Evolutionary conservation across 169 alveolate species (phyloP).

Genomic region (Perkinsus chesapeaki): DNA sequence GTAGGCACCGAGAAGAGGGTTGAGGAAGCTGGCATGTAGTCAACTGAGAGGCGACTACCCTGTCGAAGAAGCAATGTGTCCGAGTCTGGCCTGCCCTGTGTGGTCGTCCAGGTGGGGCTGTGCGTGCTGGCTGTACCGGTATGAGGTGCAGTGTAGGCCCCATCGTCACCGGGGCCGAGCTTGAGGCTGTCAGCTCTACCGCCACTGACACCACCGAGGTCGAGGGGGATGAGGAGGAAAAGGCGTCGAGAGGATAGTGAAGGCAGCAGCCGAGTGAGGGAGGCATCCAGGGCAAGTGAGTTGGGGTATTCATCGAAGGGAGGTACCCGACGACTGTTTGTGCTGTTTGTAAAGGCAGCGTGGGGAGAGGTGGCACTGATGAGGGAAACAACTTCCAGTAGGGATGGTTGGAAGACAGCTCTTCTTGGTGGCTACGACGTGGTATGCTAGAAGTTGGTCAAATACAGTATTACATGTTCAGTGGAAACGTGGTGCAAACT

Average conservation of each 20-base stretch:
- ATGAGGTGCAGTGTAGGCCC: background rate
- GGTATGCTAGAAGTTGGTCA: too few relatives aligned
- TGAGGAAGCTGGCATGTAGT: background rate
- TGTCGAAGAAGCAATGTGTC: background rate
- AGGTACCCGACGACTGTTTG: too few relatives aligned
- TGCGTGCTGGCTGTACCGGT: background rate
- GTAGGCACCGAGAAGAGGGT: background rate
- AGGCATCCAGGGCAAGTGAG: background rate
- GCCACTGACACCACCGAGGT: background rate
- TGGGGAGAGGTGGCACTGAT: too few relatives aligned
- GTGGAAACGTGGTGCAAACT: too few relatives aligned
- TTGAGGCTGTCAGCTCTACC: background rate
- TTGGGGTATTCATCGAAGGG: too few relatives aligned
- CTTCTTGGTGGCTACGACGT: background rate
- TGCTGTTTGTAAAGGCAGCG: too few relatives aligned
- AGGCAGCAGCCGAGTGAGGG: background rate
- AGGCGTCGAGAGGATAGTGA: background rate
- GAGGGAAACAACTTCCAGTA: too few relatives aligned
- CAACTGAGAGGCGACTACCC: background rate
- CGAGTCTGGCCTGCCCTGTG: background rate
- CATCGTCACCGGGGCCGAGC: background rate
- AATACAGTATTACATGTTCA: too few relatives aligned
- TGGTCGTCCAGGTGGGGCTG: background rate
- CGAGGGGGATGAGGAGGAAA: background rate
- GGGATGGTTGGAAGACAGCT: background rate